A percentile compares a stretch with the other conserved stretches of the same genome.
These are phyloP conservation scores for Leucoagaricus sp. DNA, from an alignment of 1,284 basidiomycete species.

Conservation along the genomic window DNA sequence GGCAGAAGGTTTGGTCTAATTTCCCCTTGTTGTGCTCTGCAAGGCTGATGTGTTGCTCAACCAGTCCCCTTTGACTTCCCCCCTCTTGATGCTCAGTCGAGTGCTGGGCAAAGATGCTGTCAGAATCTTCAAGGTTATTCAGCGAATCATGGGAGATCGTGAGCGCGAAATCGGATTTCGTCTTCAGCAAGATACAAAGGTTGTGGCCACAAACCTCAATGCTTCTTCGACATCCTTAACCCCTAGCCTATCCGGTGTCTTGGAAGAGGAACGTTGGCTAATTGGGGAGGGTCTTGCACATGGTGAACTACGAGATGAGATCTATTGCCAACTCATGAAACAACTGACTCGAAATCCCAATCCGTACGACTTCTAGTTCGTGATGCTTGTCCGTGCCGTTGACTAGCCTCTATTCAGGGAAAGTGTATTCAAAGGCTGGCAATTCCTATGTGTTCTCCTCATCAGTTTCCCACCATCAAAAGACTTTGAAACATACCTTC, in stretches of 20 bases:
- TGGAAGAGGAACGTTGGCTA: constrained; percentile 88
- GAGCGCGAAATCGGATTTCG: constrained; percentile 64
- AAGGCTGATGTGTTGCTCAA: not conserved
- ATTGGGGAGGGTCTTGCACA: constrained; percentile 75
- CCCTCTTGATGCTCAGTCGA: constrained; percentile 72
- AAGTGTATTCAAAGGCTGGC: constrained; percentile 87
- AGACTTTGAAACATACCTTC: constrained; percentile 83
- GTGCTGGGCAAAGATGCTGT: constrained; percentile 74
- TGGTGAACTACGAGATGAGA: constrained; percentile 86
- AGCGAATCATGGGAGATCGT: constrained; percentile 90
- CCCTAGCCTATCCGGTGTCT: constrained; percentile 41
- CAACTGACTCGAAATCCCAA: constrained; percentile 84
- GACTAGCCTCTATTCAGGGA: constrained; percentile 50
- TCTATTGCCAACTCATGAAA: constrained; percentile 91
- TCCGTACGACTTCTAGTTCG: constrained; percentile 48
- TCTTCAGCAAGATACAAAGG: constrained; percentile 39
- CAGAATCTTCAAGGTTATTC: constrained; percentile 84
- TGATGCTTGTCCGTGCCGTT: constrained; percentile 9
- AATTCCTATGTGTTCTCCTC: constrained; percentile 84
- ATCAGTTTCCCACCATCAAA: constrained; percentile 90
- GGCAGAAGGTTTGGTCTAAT: constrained; percentile 68
- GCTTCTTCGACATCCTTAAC: constrained; percentile 56
- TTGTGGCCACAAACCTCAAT: constrained; percentile 44
- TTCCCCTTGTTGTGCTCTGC: not conserved
- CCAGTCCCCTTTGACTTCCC: constrained; percentile 65